A percentile compares a stretch with the other conserved stretches of the same genome.
Evolutionary conservation across 2,329 filamentous ascomycete genomes (phyloP).

Genomic region (Colletotrichum sp.): DNA sequence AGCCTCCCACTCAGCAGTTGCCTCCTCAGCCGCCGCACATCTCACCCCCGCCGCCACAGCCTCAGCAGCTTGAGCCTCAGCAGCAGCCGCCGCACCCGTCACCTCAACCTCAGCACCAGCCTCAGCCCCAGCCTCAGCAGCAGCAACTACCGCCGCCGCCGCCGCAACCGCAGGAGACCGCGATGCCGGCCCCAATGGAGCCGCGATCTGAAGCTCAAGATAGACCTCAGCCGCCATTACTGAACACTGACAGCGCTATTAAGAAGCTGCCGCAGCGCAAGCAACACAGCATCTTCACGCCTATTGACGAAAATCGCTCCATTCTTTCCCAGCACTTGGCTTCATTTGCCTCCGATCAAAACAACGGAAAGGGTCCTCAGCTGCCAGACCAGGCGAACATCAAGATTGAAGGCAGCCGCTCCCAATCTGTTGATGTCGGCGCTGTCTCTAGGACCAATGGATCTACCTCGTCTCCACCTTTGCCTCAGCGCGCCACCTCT

Average conservation of each 20-base stretch:
- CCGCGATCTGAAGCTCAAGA: slow-evolving; percentile 51
- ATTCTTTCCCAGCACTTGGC: slow-evolving; percentile 85
- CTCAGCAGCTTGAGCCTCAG: slow-evolving; percentile 34
- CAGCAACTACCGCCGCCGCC: slow-evolving; percentile 41
- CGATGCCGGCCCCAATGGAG: slow-evolving; percentile 56
- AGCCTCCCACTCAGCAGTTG: slow-evolving; percentile 57
- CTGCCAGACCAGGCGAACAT: slow-evolving; percentile 19
- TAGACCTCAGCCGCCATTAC: slow-evolving; percentile 47
- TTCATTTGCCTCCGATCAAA: slow-evolving; percentile 63
- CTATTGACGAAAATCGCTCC: slow-evolving; percentile 91
- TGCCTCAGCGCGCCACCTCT: slow-evolving; percentile 54
- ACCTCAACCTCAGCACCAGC: slow-evolving; percentile 40
- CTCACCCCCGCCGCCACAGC: slow-evolving; percentile 59
- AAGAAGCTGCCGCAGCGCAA: slow-evolving; percentile 76
- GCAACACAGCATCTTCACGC: slow-evolving; percentile 94
- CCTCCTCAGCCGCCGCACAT: slow-evolving; percentile 54
- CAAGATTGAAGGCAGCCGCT: slow-evolving; percentile 45
- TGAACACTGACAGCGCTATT: slow-evolving; percentile 57
- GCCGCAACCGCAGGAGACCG: slow-evolving; percentile 54
- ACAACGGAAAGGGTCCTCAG: slow-evolving; percentile 33
- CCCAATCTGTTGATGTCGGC: slow-evolving; percentile 70
- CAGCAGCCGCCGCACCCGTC: slow-evolving; percentile 33
- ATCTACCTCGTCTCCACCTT: slow-evolving; percentile 60
- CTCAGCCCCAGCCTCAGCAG: slow-evolving; percentile 46
- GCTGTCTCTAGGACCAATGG: slow-evolving; percentile 54